phyloP scores from a whole-genome alignment of 1,139 yeast species.

The Zygosaccharomyces sapae region DNA sequence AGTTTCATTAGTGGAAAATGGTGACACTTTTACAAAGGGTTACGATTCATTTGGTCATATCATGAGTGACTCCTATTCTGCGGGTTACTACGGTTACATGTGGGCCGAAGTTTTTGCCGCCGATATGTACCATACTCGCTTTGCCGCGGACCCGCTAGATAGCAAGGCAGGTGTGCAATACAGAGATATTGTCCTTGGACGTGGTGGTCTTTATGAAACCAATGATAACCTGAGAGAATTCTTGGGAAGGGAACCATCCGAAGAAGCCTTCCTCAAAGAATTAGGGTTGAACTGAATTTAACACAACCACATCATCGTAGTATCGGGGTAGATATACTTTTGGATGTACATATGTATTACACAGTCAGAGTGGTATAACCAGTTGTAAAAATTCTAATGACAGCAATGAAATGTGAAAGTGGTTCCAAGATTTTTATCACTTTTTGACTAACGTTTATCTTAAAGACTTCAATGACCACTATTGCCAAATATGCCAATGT shows the following conservation, averaged over 20 bases:
- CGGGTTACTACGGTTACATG: slow-evolving; percentile 83
- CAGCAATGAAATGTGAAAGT: slow-evolving; percentile 22
- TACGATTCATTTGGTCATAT: slow-evolving; percentile 74
- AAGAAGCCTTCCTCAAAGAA: slow-evolving; percentile 65
- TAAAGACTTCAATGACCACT: slow-evolving; percentile 23
- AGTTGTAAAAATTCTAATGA: slow-evolving; percentile 20
- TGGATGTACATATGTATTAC: background rate
- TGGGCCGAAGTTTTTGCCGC: slow-evolving; percentile 84
- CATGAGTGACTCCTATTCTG: slow-evolving; percentile 77
- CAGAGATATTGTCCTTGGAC: slow-evolving; percentile 62
- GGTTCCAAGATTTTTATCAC: slow-evolving; percentile 21
- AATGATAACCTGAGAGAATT: slow-evolving; percentile 59
- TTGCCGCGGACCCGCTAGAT: slow-evolving; percentile 64
- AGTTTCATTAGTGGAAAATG: slow-evolving; percentile 54
- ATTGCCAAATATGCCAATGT: slow-evolving; percentile 23
- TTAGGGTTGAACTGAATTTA: slow-evolving; percentile 39
- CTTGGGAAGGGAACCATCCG: slow-evolving; percentile 71
- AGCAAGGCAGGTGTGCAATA: slow-evolving; percentile 57
- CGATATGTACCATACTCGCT: slow-evolving; percentile 73
- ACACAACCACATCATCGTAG: background rate
- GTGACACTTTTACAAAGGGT: slow-evolving; percentile 55
- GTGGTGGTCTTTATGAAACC: slow-evolving; percentile 73
- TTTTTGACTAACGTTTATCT: slow-evolving; percentile 15
- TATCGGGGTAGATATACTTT: background rate
- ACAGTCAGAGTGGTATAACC: slow-evolving; percentile 6